Evolutionary conservation across 495 filamentous ascomycete genomes (phyloP), one percentile per base, ranked within the genome.

Genomic region (Penicillium paxilli): DNA sequence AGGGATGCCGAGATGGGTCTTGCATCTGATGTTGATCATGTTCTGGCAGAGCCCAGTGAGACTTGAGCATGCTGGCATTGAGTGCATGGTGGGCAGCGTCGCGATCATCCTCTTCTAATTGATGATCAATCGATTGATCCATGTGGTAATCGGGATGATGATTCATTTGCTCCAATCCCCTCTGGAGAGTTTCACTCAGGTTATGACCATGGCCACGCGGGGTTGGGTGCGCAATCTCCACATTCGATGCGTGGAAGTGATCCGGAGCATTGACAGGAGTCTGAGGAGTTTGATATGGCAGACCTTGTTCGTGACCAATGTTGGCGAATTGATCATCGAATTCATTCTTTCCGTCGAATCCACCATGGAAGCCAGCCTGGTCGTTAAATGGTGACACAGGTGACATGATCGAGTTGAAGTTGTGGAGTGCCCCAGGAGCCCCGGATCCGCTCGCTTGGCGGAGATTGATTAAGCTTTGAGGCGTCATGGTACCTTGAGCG

Each of bases 111-210:
- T 89, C 83, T 28, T 89, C 85, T 35, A 91, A 71, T 59, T 88
- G 84, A 23, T 82, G 83, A 26, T 88, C 80, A 57, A 89, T 84
- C 33, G 87, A 83, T 58, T 87, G 80, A 59, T 90, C 89, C 50
- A 92, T 65, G 51, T 92, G 88, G 60, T 94, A 91, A 52, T 95
- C 87, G 33, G 74, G 49, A 38, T 38, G 11, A 33, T 72, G 68
- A n/a, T 84, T 83, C 63, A 91, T 86, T 20, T 77, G 75, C 45
- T 95, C 89, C 40, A 96, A 83, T 56, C 95, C 91, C 62, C 87
- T 85, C 67, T 96, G 90, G 23, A 97, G 76, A 26, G 82, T 89
- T 51, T 84, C 81, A 54, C 85, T 88, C 33, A 87, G 69, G 57
- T 89, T 87, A 44, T 87, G 85, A 35, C 71, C 70, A 44, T 87